phyloP scores from a whole-genome alignment of 1,284 basidiomycete species.

The Trichosporon sp. region DNA sequence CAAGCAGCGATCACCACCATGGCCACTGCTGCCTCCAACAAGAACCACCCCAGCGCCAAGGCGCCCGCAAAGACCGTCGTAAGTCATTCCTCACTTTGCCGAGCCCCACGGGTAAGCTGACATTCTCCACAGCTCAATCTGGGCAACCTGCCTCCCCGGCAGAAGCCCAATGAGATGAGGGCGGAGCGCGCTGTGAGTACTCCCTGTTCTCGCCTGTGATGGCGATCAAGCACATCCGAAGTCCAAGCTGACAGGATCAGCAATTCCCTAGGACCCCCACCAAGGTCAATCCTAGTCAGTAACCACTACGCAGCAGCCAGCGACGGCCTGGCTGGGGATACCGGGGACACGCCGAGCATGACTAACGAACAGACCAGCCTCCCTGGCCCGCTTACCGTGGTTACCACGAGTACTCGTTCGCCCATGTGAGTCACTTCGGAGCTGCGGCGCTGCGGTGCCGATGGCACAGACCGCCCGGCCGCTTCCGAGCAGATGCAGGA shows the following conservation, averaged over 20 bases:
- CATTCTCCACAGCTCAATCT: conserved; percentile 51
- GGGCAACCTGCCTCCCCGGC: conserved; percentile 55
- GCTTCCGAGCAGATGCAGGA: background rate
- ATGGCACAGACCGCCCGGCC: conserved; percentile 12
- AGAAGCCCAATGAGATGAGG: conserved; percentile 51
- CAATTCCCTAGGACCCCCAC: conserved; percentile 58
- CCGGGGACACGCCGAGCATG: background rate
- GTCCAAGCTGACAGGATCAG: background rate
- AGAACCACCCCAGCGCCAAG: conserved; percentile 45
- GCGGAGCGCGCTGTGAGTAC: conserved; percentile 44
- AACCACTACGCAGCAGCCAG: background rate
- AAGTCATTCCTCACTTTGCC: background rate
- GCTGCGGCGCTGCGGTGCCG: background rate
- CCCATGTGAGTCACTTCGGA: conserved; percentile 61
- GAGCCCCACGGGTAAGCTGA: conserved; percentile 12
- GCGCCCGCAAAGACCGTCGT: conserved; percentile 31
- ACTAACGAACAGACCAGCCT: conserved; percentile 68
- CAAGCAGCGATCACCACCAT: conserved; percentile 21
- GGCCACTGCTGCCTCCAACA: conserved; percentile 28
- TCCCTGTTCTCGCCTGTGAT: background rate
- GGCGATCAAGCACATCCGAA: background rate
- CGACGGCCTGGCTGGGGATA: conserved; percentile 19
- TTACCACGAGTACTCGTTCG: conserved; percentile 94
- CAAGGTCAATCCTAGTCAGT: conserved; percentile 57
- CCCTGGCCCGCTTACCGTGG: conserved; percentile 95